phyloP scores from a whole-genome alignment of 106 monocot species.

The Vanilla planifolia region DNA sequence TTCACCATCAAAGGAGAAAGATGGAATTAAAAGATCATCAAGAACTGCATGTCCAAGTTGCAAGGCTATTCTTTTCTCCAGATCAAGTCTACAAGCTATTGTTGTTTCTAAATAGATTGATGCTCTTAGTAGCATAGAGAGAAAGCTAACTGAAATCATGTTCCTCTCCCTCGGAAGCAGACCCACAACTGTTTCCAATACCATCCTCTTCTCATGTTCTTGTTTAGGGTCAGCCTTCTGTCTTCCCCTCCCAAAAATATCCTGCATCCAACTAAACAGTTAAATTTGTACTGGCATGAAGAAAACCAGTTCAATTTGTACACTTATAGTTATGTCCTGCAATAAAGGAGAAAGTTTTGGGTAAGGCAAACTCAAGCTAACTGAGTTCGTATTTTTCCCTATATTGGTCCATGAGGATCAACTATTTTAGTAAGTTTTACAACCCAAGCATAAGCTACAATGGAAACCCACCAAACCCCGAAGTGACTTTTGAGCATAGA shows the following conservation, averaged over 20 bases:
- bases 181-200: slow-evolving; percentile 77
- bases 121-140: slow-evolving; percentile 70
- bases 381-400: too few relatives aligned
- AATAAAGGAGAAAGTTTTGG: too few relatives aligned
- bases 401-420: too few relatives aligned
- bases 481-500: slow-evolving; percentile 87
- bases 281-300: too few relatives aligned
- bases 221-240: slow-evolving; percentile 60
- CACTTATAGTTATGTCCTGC: too few relatives aligned
- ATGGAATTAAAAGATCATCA: slow-evolving; percentile 81
- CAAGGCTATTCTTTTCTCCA: slow-evolving; percentile 64
- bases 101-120: slow-evolving; percentile 75
- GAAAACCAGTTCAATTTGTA: too few relatives aligned
- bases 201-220: slow-evolving; percentile 79
- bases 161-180: slow-evolving; percentile 69
- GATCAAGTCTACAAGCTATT: slow-evolving; percentile 79
- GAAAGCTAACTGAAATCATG: slow-evolving; percentile 79
- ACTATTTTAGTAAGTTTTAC: too few relatives aligned
- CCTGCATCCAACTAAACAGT: slow-evolving; percentile 28
- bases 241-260: slow-evolving; percentile 57
- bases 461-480: slow-evolving; percentile 74
- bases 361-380: not conserved
- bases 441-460: too few relatives aligned
- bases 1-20: slow-evolving; percentile 38
- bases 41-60: slow-evolving; percentile 74